phyloP scores from a whole-genome alignment of 305 asterid species.

The Ilex paraguariensis region DNA sequence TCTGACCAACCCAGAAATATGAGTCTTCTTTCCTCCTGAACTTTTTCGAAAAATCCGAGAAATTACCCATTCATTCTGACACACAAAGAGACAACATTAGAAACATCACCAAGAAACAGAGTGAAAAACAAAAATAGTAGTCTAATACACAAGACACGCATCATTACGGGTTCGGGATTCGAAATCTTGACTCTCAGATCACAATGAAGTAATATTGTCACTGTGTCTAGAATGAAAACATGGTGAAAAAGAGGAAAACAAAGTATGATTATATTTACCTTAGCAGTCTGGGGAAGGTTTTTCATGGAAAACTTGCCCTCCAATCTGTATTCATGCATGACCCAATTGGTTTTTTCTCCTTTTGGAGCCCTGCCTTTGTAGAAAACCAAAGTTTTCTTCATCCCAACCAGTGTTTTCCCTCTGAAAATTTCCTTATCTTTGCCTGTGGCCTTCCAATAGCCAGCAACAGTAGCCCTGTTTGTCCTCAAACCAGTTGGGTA shows the following conservation, averaged over 20 bases:
- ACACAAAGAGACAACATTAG: background rate
- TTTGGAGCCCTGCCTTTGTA: constrained; percentile 46
- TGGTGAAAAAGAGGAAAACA: constrained; percentile 5
- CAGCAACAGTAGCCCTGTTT: constrained; percentile 38
- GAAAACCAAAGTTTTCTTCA: constrained; percentile 46
- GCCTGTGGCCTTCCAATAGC: constrained; percentile 53
- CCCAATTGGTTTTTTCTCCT: constrained; percentile 44
- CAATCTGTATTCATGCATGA: constrained; percentile 46
- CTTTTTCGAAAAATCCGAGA: constrained; percentile 34
- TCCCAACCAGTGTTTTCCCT: constrained; percentile 29
- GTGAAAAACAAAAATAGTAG: constrained; percentile 8
- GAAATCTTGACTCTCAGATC: background rate
- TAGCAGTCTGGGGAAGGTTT: constrained; percentile 8
- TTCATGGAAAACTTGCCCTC: constrained; percentile 18
- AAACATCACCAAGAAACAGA: constrained; percentile 5
- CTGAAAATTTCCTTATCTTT: constrained; percentile 38
- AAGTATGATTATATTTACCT: constrained; percentile 16
- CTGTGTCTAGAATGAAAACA: background rate
- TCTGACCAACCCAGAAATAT: constrained; percentile 1
- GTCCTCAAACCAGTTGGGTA: constrained; percentile 39
- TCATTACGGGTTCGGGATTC: background rate
- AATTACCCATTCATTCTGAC: constrained; percentile 46
- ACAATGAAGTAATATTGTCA: background rate
- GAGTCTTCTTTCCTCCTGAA: constrained; percentile 27
- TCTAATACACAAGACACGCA: too few species aligned